Evolutionary conservation across 2,329 filamentous ascomycete genomes (phyloP), one percentile per base, ranked within the genome.

Genomic region (Akanthomyces lecanii): DNA sequence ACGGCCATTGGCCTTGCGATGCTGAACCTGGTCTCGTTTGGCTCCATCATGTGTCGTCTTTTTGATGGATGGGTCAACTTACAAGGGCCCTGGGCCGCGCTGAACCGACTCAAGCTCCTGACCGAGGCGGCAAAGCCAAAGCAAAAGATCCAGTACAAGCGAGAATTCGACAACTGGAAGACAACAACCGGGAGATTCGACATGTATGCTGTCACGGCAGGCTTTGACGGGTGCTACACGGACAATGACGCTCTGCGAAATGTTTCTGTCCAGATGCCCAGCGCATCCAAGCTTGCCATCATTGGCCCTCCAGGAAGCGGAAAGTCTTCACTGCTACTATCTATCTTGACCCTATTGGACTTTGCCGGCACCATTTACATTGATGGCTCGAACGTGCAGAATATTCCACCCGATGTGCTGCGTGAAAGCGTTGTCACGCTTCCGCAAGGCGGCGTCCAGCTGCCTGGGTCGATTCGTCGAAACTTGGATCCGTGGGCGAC

Each of bases 301-400:
- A 73, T 73, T 44, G 75, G 75, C 5, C 68, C 75, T 3, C 75
- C 74, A 0, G 74, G 73, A 21, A 67, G 66, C 55, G 69, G 69
- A 14, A 71, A 69, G 51, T 67, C 66, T 51, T 69, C 69, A 10
- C 59, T 70, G 2, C 42, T 70, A 38, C 63, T 67, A 18, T 63
- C 68, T 14, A 38, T 68, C 1, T 44, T 65, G 25, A 55, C 54
- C 8, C 42, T 67, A n/a, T 53, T 67, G 1, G 65, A 66, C 23
- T 50, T 63, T 50, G 50, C 63, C 3, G 67, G 66, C 28, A 28
- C 36, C 28, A 65, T 68, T 23, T 33, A 44, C 1, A 57, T 68
- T 28, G 69, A 70, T 44, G 64, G 62, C 8, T 3, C 62, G 1
- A 57, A 67, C n/a, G 58, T 66, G 28, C 48, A 61, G 7, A 53